Evolutionary conservation across 257 asterid genomes (phyloP).

Genomic region (Verbena officinalis): DNA sequence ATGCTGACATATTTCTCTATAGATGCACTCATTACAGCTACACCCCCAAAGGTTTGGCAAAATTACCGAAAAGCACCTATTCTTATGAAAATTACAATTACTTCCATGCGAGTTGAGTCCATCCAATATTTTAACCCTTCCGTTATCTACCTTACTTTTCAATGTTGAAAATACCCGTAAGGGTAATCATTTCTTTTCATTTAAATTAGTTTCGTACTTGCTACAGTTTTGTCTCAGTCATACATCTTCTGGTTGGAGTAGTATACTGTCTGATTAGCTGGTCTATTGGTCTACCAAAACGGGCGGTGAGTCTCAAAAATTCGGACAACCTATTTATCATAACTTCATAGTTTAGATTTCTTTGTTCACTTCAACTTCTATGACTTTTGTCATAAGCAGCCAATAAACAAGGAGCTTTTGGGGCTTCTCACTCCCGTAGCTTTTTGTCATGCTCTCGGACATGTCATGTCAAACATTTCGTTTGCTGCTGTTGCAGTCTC

Average conservation of each 20-base stretch:
- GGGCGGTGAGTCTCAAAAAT: slow-evolving; percentile 40
- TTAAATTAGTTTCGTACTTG: neutral
- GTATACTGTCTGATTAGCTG: slow-evolving; percentile 46
- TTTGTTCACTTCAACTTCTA: neutral
- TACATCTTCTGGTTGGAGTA: slow-evolving; percentile 53
- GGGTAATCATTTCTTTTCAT: neutral
- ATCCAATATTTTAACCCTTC: neutral
- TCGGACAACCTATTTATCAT: neutral
- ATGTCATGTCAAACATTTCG: slow-evolving; percentile 54
- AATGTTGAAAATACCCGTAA: too few species aligned
- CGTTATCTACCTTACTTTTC: too few species aligned
- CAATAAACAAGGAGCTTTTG: slow-evolving; percentile 43
- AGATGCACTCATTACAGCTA: too few species aligned
- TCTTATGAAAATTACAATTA: too few species aligned
- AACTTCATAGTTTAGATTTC: neutral
- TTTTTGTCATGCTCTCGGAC: slow-evolving; percentile 56
- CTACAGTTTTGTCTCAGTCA: slow-evolving; percentile 46
- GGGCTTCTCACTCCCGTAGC: slow-evolving; percentile 50
- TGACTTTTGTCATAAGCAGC: slow-evolving; percentile 31
- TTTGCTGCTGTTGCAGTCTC: slow-evolving; percentile 60
- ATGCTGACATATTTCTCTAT: neutral
- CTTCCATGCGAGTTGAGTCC: too few species aligned
- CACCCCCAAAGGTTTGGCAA: too few species aligned
- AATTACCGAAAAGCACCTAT: too few species aligned
- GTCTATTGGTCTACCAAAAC: slow-evolving; percentile 48